A percentile compares a stretch with the other conserved stretches of the same genome.
These are phyloP conservation scores for Cryptococcus maquisensis DNA, from an alignment of 1,284 basidiomycete species.

Conservation along the genomic window DNA sequence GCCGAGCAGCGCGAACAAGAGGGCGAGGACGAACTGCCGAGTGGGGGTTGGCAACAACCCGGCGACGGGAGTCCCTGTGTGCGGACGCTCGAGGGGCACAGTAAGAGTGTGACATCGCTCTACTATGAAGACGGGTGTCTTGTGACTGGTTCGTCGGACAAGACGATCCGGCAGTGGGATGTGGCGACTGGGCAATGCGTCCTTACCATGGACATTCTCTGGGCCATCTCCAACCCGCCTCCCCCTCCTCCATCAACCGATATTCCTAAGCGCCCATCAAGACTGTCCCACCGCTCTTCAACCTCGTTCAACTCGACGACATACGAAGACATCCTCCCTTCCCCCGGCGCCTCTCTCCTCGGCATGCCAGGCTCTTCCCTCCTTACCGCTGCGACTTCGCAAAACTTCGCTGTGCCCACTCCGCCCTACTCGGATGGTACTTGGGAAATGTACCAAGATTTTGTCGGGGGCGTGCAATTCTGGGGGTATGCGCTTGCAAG, in stretches of 20 bases:
- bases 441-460: constrained; percentile 93
- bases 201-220: constrained; percentile 99
- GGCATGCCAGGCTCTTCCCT: constrained; percentile 38
- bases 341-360: constrained; percentile 29
- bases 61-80: constrained; percentile 61
- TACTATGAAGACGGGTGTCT: constrained; percentile 94
- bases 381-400: constrained; percentile 56
- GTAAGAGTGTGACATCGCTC: constrained; percentile 82
- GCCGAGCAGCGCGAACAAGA: constrained; percentile 26
- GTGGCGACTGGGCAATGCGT: constrained; percentile 95
- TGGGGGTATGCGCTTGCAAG: constrained; percentile 98
- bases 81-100: constrained; percentile 81
- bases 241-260: constrained; percentile 50
- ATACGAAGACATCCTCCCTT: constrained; percentile 52
- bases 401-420: constrained; percentile 70
- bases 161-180: constrained; percentile 98
- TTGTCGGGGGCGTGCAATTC: constrained; percentile 95
- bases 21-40: constrained; percentile 26
- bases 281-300: constrained; percentile 39
- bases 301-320: constrained; percentile 42
- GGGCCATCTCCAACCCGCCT: constrained; percentile 93
- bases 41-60: constrained; percentile 23
- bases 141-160: constrained; percentile 96
- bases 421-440: constrained; percentile 84
- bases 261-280: constrained; percentile 22